These are phyloP conservation scores for Coniochaeta sp. DNA, from an alignment of 2,329 filamentous ascomycete species.

Conservation along the genomic window DNA sequence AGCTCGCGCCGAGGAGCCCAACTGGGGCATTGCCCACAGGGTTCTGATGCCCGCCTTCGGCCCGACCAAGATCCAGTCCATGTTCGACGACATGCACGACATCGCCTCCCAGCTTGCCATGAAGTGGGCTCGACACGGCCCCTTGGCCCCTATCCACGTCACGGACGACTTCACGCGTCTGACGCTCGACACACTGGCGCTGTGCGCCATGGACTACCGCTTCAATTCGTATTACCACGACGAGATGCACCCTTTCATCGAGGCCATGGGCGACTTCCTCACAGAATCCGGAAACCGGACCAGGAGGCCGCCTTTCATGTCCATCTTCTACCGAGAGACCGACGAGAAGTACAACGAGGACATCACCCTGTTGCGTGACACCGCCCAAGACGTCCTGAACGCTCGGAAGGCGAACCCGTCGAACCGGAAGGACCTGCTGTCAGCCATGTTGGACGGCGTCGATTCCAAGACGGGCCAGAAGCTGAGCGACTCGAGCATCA, in stretches of 20 bases:
- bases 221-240: constrained; percentile 71
- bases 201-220: constrained; percentile 64
- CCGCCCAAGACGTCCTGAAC: constrained; percentile 53
- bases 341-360: constrained; percentile 45
- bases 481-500: constrained; percentile 36
- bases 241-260: constrained; percentile 62
- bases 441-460: constrained; percentile 36
- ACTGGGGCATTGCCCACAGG: constrained; percentile 62
- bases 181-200: constrained; percentile 63
- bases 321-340: constrained; percentile 40
- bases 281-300: constrained; percentile 44
- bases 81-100: constrained; percentile 66
- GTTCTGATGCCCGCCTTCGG: constrained; percentile 64
- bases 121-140: constrained; percentile 61
- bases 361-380: constrained; percentile 46
- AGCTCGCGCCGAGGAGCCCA: constrained; percentile 39
- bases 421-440: constrained; percentile 53
- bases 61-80: constrained; percentile 56
- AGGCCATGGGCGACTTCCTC: constrained; percentile 60
- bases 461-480: constrained; percentile 43
- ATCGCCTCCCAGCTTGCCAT: constrained; percentile 58
- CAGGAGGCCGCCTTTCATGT: constrained; percentile 36
- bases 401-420: constrained; percentile 46
- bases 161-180: constrained; percentile 66
- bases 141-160: constrained; percentile 47